A percentile compares a stretch with the other conserved stretches of the same genome.
Conservation (phyloP, 768 basidiomycete species). For the Mycena galopus region DNA sequence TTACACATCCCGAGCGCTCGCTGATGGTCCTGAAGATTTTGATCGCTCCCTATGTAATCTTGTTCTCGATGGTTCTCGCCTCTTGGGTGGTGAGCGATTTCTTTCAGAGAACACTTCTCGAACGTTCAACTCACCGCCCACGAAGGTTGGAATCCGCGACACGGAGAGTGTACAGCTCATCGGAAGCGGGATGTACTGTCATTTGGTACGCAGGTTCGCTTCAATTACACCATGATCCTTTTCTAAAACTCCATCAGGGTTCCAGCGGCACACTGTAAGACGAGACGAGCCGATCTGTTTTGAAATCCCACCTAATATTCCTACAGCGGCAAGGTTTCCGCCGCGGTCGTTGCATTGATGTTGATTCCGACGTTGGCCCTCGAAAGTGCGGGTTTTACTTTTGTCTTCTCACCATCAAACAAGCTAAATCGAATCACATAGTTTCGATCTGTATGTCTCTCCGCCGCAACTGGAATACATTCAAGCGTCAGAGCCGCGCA, state of each 20-base stretch:
- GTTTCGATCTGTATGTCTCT: conserved; percentile 39
- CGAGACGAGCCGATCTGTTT: not conserved
- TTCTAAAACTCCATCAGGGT: conserved; percentile 13
- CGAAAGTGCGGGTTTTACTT: conserved; percentile 30
- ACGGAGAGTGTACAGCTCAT: conserved; percentile 33
- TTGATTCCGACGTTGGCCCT: conserved; percentile 37
- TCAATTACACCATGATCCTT: not conserved
- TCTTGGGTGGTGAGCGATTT: conserved; percentile 37
- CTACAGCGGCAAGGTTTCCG: conserved; percentile 38
- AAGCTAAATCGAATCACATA: not conserved
- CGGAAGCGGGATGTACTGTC: conserved; percentile 44
- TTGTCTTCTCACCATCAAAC: not conserved
- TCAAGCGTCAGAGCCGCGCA: conserved; percentile 35
- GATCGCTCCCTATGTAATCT: conserved; percentile 37
- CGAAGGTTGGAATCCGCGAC: conserved; percentile 35
- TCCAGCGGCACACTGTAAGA: conserved; percentile 25
- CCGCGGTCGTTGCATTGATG: conserved; percentile 30
- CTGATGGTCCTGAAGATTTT: conserved; percentile 32
- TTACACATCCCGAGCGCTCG: not conserved
- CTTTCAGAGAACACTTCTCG: no score
- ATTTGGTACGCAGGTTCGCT: conserved; percentile 26
- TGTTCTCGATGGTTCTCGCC: conserved; percentile 37
- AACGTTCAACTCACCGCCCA: not conserved
- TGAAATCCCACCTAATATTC: not conserved
- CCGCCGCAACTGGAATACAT: conserved; percentile 38